A percentile compares a stretch with the other conserved stretches of the same genome.
These are phyloP conservation scores for Mycoemilia scoparia DNA, from an alignment of 192 early-diverging fungal genomes.

Conservation along the genomic window DNA sequence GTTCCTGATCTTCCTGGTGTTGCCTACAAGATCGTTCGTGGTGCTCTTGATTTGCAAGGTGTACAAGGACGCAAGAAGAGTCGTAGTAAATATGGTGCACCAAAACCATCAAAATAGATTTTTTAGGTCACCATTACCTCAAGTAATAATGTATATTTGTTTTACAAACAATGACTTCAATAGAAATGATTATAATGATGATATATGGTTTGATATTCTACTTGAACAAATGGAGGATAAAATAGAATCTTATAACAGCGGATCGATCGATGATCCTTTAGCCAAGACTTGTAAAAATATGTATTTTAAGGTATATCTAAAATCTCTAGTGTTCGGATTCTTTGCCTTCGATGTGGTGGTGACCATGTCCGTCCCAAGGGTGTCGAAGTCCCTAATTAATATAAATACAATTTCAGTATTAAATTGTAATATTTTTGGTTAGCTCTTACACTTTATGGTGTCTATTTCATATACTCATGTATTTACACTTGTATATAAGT, in stretches of 20 bases:
- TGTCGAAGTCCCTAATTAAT: conserved; percentile 37
- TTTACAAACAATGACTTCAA: background rate
- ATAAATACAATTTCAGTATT: background rate
- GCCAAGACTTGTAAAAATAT: background rate
- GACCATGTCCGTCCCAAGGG: conserved; percentile 47
- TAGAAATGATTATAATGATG: background rate
- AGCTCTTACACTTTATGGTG: no score
- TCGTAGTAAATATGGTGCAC: conserved; percentile 87
- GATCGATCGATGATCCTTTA: no score
- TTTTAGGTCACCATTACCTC: background rate
- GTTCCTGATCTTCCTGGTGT: conserved; percentile 97
- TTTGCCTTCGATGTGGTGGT: conserved; percentile 30
- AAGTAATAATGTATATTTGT: background rate
- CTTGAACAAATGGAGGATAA: background rate
- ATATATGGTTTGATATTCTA: background rate
- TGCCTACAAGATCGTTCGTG: conserved; percentile 81
- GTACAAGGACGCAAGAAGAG: conserved; percentile 64
- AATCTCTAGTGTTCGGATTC: no score
- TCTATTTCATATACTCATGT: no score
- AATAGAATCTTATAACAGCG: background rate
- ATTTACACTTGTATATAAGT: no score
- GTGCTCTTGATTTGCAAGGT: conserved; percentile 86
- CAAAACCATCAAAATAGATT: conserved; percentile 41
- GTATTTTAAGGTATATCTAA: background rate
- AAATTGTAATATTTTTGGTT: background rate